phyloP scores from a whole-genome alignment of 2,329 filamentous ascomycete genomes.

The Plenodomus biglobosus region DNA sequence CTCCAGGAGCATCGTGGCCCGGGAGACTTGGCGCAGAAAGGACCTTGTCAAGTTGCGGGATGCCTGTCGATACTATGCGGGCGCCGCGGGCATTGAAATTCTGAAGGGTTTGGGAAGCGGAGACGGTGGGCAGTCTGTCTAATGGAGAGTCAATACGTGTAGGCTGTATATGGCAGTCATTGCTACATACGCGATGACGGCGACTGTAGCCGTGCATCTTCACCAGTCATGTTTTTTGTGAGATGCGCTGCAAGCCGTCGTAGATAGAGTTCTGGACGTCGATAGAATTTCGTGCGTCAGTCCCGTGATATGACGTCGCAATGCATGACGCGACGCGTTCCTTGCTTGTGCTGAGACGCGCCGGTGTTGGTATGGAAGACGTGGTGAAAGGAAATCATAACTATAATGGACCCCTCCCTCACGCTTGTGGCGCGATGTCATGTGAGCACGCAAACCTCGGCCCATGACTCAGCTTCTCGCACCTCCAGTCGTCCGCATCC shows the following conservation, averaged over 20 bases:
- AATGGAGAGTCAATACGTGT: constrained; percentile 17
- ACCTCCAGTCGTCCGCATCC: not conserved
- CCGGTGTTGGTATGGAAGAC: constrained; percentile 4
- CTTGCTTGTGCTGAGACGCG: constrained; percentile 5
- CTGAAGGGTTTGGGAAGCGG: constrained; percentile 70
- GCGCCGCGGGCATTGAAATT: constrained; percentile 57
- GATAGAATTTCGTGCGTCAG: not conserved
- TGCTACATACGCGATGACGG: constrained; percentile 44
- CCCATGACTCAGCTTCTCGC: constrained; percentile 28
- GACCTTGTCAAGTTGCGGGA: constrained; percentile 51
- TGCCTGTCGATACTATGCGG: constrained; percentile 52
- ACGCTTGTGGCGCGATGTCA: constrained; percentile 23
- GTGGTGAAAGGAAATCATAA: not conserved
- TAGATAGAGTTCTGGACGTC: constrained; percentile 2
- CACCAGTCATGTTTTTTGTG: constrained; percentile 32
- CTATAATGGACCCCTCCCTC: constrained; percentile 1
- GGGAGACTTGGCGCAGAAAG: constrained; percentile 34
- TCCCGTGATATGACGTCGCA: constrained; percentile 21
- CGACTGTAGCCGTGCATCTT: constrained; percentile 28
- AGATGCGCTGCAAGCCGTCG: constrained; percentile 2
- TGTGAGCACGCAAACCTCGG: constrained; percentile 17
- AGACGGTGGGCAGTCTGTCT: constrained; percentile 78
- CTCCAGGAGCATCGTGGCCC: constrained; percentile 43
- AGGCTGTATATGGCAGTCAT: not conserved
- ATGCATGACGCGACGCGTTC: constrained; percentile 22